Conservation (phyloP, 75 land plant species). For the Larix kaempferi region DNA sequence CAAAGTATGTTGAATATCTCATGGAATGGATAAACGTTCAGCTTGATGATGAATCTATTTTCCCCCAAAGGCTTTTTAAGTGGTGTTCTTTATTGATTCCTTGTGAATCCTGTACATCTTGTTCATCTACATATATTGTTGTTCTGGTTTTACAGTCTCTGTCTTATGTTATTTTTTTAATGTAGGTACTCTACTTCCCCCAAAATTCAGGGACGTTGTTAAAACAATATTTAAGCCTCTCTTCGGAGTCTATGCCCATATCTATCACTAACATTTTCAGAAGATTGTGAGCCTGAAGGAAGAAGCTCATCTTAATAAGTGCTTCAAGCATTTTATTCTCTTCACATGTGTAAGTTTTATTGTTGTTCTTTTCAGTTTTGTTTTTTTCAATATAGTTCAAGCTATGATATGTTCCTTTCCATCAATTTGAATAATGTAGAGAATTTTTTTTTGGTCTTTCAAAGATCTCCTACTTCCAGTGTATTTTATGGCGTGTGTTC, state of each 20-base stretch:
- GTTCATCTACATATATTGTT: neutral
- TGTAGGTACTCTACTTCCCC: conserved; percentile 81
- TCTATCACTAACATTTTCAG: conserved; percentile 92
- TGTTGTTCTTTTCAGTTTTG: neutral
- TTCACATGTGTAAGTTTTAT: conserved; percentile 79
- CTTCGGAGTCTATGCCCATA: conserved; percentile 94
- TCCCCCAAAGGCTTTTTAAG: conserved; percentile 90
- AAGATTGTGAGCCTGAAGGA: conserved; percentile 95
- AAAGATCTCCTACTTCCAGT: neutral
- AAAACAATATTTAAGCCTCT: conserved; percentile 91
- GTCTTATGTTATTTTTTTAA: neutral
- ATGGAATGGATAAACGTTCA: conserved; percentile 95
- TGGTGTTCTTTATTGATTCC: neutral
- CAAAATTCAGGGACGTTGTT: conserved; percentile 85
- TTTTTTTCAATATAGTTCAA: neutral
- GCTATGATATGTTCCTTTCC: neutral
- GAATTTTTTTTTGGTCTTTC: neutral
- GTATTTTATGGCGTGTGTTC: neutral
- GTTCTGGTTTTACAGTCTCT: conserved; percentile 7
- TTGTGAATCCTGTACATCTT: neutral
- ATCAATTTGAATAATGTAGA: neutral
- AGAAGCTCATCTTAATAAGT: conserved; percentile 97
- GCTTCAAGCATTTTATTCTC: conserved; percentile 98
- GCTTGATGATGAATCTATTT: conserved; percentile 91
- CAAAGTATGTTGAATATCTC: conserved; percentile 91